Percentiles rank a stretch among this genome's conserved stretches.
Evolutionary conservation across 352 stramenopile genomes (phyloP).

Genomic region (Phytophthora macrochlamydospora): DNA sequence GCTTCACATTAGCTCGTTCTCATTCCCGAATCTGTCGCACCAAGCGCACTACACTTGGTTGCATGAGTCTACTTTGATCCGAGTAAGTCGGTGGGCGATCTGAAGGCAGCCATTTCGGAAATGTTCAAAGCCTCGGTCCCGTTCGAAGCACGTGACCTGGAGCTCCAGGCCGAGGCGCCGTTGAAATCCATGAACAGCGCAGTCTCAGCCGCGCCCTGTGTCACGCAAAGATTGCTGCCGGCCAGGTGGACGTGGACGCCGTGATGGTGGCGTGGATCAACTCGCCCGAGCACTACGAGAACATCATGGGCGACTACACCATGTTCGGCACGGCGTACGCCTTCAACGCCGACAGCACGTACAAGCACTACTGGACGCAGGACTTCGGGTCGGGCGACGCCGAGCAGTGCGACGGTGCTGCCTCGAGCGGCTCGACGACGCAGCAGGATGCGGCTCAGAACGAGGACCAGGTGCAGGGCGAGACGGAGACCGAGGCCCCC

Average conservation of each 20-base stretch:
- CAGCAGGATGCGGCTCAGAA: slow-evolving; percentile 17
- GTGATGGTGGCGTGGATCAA: slow-evolving; percentile 54
- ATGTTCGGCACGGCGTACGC: slow-evolving; percentile 43
- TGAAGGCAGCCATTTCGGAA: too few relatives aligned
- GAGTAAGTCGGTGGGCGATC: too few relatives aligned
- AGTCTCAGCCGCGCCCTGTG: slow-evolving; percentile 23
- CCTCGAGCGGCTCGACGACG: slow-evolving; percentile 16
- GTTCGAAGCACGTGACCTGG: too few relatives aligned
- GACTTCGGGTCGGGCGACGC: slow-evolving; percentile 45
- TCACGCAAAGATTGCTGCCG: slow-evolving; percentile 37
- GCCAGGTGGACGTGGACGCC: slow-evolving; percentile 31
- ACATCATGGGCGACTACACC: slow-evolving; percentile 48
- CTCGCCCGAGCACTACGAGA: slow-evolving; percentile 34
- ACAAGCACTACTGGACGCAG: slow-evolving; percentile 69
- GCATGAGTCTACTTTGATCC: too few relatives aligned
- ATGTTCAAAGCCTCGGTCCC: too few relatives aligned
- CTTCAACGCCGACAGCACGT: slow-evolving; percentile 29
- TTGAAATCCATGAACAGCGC: slow-evolving; percentile 50
- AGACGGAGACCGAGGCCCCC: slow-evolving; percentile 2
- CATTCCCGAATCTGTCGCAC: too few relatives aligned
- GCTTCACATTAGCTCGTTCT: too few relatives aligned
- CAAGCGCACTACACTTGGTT: too few relatives aligned
- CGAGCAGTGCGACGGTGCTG: slow-evolving; percentile 31
- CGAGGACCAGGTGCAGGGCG: slow-evolving; percentile 20
- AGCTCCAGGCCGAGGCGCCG: slow-evolving; percentile 36